These are phyloP conservation scores for Gigaspora rosea DNA, from an alignment of 192 early-diverging fungal genomes.

Conservation along the genomic window DNA sequence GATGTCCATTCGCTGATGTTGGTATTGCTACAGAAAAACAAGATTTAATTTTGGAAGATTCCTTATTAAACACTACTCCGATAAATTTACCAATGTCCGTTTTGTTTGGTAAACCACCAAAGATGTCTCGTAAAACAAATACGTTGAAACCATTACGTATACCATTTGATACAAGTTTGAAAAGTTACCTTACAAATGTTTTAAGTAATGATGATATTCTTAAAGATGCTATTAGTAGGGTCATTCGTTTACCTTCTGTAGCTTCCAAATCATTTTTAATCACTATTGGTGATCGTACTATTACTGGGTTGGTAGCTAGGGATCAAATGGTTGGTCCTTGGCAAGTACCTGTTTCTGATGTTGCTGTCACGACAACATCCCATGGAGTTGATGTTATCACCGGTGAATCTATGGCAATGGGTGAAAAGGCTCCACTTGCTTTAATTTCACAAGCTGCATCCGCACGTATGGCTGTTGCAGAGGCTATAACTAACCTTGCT, in stretches of 20 bases:
- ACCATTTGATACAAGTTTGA: constrained; percentile 60
- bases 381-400: constrained; percentile 67
- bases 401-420: constrained; percentile 98
- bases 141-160: constrained; percentile 54
- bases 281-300: constrained; percentile 96
- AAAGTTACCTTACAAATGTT: constrained; percentile 59
- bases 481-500: constrained; percentile 88
- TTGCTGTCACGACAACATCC: constrained; percentile 84
- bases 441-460: constrained; percentile 84
- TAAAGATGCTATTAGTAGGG: constrained; percentile 67
- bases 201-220: constrained; percentile 43
- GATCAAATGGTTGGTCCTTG: constrained; percentile 99
- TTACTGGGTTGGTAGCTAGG: constrained; percentile 92
- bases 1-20: constrained; percentile 89
- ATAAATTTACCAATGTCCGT: constrained; percentile 97
- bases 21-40: constrained; percentile 86
- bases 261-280: constrained; percentile 95
- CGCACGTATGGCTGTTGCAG: constrained; percentile 96
- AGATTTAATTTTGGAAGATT: constrained; percentile 79
- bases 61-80: constrained; percentile 56
- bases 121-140: constrained; percentile 80
- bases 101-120: constrained; percentile 96
- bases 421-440: constrained; percentile 90
- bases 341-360: constrained; percentile 98
- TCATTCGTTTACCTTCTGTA: constrained; percentile 86